These are phyloP conservation scores for Drechslerella coelobrocha DNA, from an alignment of 2,329 filamentous ascomycete genomes.

Conservation along the genomic window DNA sequence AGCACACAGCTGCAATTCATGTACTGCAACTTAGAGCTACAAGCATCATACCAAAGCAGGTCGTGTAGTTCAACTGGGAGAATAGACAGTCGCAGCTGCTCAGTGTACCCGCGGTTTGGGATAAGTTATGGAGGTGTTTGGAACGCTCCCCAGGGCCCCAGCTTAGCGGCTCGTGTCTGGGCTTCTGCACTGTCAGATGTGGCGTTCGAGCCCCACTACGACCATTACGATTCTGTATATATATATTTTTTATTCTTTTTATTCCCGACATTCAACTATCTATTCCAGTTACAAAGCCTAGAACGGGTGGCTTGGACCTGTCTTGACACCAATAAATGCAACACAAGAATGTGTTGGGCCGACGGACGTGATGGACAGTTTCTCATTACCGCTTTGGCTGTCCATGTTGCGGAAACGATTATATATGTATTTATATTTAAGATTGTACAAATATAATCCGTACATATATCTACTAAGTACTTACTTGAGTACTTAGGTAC, in stretches of 20 bases:
- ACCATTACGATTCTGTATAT: neutral
- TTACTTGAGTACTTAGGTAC: no score
- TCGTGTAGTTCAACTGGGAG: constrained; percentile 1
- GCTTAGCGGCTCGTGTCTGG: neutral
- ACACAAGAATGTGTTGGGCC: no score
- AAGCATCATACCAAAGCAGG: neutral
- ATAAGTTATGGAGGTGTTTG: constrained; percentile 2
- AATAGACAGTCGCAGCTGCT: neutral
- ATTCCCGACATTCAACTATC: neutral
- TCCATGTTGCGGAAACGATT: no score
- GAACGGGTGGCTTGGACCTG: no score
- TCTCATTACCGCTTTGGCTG: no score
- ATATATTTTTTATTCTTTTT: neutral
- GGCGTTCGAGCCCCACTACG: neutral
- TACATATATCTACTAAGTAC: no score
- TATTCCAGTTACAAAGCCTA: no score
- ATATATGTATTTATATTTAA: no score
- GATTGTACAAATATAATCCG: no score
- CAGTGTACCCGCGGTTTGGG: neutral
- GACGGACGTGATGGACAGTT: no score
- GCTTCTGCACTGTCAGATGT: neutral
- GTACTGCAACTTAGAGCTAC: neutral
- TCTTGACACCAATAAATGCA: no score
- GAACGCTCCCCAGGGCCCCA: neutral
- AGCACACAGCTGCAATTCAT: neutral